phyloP scores from a whole-genome alignment of 2,329 filamentous ascomycete genomes.

The Paecilomyces dactylethromorphus region DNA sequence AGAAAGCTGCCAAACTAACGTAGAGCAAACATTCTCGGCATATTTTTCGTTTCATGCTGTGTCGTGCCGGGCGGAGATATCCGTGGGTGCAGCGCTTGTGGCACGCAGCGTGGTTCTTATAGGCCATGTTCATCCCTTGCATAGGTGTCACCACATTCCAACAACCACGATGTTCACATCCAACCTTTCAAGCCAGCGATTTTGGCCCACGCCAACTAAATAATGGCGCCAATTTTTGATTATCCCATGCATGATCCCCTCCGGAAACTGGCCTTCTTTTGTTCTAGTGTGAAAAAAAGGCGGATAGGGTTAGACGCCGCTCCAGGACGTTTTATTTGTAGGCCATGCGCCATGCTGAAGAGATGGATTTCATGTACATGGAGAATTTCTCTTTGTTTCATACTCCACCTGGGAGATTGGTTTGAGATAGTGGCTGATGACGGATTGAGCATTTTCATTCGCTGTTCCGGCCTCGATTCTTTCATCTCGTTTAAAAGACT shows the following conservation, averaged over 20 bases:
- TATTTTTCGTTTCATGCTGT: conserved; percentile 2
- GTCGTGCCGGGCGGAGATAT: conserved; percentile 1
- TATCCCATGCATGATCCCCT: not conserved
- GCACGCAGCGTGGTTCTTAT: not conserved
- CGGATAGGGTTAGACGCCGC: not conserved
- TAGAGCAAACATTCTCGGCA: conserved; percentile 2
- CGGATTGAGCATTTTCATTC: not conserved
- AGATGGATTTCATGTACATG: not conserved
- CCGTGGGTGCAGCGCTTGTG: not conserved
- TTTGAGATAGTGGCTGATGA: not conserved
- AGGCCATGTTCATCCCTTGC: conserved; percentile 12
- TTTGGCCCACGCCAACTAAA: not conserved
- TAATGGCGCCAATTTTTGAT: not conserved
- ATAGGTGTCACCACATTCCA: conserved; percentile 14
- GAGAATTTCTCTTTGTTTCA: not conserved
- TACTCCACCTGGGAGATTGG: not conserved
- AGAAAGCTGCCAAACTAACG: conserved; percentile 43
- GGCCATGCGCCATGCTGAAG: not conserved
- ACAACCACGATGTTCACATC: conserved; percentile 6
- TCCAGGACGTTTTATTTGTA: not conserved
- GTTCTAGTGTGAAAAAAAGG: not conserved
- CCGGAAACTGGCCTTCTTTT: not conserved
- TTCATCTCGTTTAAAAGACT: not conserved
- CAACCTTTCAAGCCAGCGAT: conserved; percentile 1
- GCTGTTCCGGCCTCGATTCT: not conserved